Evolutionary conservation across 1,139 yeast species (phyloP), one percentile per base, ranked within the genome.

Genomic region (Hansenula sp.): DNA sequence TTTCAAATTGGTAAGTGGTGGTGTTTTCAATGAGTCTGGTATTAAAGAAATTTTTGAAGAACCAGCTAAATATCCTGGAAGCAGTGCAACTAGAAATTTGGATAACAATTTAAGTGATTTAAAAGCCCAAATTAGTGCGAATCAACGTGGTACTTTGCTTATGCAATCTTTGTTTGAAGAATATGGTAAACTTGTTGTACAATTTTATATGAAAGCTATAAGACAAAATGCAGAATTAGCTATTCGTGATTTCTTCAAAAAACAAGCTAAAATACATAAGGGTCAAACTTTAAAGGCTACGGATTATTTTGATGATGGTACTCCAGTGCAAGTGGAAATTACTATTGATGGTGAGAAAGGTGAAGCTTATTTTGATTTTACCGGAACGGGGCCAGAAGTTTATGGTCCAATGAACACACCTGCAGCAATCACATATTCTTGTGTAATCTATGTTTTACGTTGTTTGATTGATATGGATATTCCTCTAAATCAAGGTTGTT

Each of bases 401-500:
- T 77, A 77, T 50, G 82, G 83, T 18, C 76, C 77, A 53, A 60
- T 77, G 52, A 80, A 80, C 52, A 83, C 84, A 1, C 87, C 83
- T 2, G 73, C 71, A 44, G 89, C 95, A 1, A 84, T 86, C 46
- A 77, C 92, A 8, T 75, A 78, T 52, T 82, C 92, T 13, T 92
- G 95, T 1, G 80, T 87, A 38, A 66, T 87, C 36, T 87, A 86
- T 59, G 88, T 86, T 37, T 65, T 87, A 48, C 68, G 96, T 47
- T 79, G 88, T 29, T 69, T 87, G 52, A 83, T 87, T 29, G 75
- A 82, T 41, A 79, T 81, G 37, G 87, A 84, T 53, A 85, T 87
- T 43, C 96, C 96, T 0, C 68, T 87, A 56, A 87, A 87, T 55
- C 89, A 86, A 55, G 96, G 96, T 8, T 86, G 95, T 57, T 69